These are phyloP conservation scores for Suhomyces kilbournensis DNA, from an alignment of 805 yeast species.

Conservation along the genomic window DNA sequence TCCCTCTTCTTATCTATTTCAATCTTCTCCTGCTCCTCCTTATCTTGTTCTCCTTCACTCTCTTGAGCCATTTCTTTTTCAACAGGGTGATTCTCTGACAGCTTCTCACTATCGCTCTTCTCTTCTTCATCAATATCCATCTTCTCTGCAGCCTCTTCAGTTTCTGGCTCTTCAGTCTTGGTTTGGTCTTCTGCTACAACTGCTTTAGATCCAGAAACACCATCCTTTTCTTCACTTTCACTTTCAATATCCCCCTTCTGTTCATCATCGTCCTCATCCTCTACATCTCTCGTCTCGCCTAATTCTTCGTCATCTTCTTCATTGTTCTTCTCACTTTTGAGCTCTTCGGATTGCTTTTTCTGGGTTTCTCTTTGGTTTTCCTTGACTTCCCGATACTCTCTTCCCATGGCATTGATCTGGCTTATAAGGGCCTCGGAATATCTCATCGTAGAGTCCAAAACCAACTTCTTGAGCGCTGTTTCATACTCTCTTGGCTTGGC, in stretches of 20 bases:
- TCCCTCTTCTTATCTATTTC: constrained; percentile 4
- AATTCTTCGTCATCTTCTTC: not conserved
- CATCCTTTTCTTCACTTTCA: constrained; percentile 4
- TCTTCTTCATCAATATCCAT: not conserved
- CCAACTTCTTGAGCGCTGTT: constrained; percentile 17
- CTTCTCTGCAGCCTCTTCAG: not conserved
- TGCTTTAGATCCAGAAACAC: constrained; percentile 3
- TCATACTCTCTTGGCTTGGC: constrained; percentile 16
- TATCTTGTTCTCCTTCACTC: not conserved
- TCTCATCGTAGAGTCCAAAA: constrained; percentile 17
- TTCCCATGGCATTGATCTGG: constrained; percentile 19
- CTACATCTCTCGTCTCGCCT: not conserved
- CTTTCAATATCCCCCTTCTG: constrained; percentile 2
- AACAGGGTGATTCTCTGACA: too few species aligned
- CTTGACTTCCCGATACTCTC: not conserved
- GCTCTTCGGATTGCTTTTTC: constrained; percentile 3
- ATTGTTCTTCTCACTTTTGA: not conserved
- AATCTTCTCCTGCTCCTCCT: constrained; percentile 4
- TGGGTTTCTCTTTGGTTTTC: constrained; percentile 1
- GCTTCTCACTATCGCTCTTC: not conserved
- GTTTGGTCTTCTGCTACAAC: not conserved
- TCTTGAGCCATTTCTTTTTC: constrained; percentile 1
- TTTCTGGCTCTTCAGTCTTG: not conserved
- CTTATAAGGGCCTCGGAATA: constrained; percentile 20
- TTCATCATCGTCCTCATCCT: not conserved